Conservation (phyloP, 495 filamentous ascomycete species). For the Friedmanniomyces endolithicus region DNA sequence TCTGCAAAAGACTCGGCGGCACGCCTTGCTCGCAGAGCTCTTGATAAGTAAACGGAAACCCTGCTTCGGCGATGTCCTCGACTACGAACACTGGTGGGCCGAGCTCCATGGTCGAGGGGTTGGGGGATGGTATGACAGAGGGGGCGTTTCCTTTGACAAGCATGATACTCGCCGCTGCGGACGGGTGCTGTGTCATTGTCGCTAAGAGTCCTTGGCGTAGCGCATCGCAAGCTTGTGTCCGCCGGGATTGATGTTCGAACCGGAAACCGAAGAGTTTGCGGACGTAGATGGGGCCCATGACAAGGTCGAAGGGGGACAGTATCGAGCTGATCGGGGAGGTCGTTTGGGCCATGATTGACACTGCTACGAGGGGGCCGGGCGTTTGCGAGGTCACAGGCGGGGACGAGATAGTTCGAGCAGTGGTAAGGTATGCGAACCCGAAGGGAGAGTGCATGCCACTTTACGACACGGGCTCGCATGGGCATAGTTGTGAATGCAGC, state of each 20-base stretch:
- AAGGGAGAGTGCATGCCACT: too few species aligned
- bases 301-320: constrained; percentile 7
- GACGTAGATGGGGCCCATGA: not conserved
- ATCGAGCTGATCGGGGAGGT: not conserved
- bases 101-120: not conserved
- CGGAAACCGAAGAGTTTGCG: constrained; percentile 8
- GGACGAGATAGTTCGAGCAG: too few species aligned
- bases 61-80: not conserved
- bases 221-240: not conserved
- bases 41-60: not conserved
- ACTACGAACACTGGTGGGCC: not conserved
- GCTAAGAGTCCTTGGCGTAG: not conserved
- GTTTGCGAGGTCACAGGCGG: too few species aligned
- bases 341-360: not conserved
- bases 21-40: not conserved
- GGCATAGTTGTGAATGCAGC: too few species aligned
- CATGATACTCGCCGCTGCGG: not conserved
- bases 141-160: not conserved
- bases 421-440: too few species aligned
- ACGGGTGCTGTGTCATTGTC: not conserved
- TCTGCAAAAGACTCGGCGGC: not conserved
- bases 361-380: too few species aligned
- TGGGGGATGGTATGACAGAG: not conserved
- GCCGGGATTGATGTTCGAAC: not conserved
- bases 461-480: too few species aligned